These are phyloP conservation scores for Neostapfia colusana DNA, from an alignment of 176 grass and related monocot genomes.

Conservation along the genomic window DNA sequence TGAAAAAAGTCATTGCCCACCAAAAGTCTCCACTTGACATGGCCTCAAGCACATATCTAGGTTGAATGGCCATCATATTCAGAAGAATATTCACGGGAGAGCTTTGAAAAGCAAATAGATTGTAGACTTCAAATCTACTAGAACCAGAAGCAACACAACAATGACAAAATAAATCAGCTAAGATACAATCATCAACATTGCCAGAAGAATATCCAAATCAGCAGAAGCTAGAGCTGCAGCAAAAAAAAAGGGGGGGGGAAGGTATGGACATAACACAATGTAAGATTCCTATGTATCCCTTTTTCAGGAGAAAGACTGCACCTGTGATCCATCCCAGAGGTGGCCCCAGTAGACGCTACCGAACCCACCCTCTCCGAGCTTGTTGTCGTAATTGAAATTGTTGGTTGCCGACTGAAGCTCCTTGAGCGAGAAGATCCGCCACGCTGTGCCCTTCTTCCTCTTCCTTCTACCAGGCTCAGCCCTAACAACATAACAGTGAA, in stretches of 20 bases:
- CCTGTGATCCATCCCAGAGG: conserved; percentile 94
- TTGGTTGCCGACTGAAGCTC: conserved; percentile 83
- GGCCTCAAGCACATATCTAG: conserved; percentile 10
- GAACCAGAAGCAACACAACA: neutral
- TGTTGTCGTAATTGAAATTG: conserved; percentile 97
- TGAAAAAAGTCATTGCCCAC: neutral
- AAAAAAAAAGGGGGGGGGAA: neutral
- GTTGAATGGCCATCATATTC: conserved; percentile 13
- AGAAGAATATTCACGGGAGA: conserved; percentile 7
- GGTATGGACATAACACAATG: neutral
- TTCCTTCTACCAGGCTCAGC: conserved; percentile 57
- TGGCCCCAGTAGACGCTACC: conserved; percentile 97
- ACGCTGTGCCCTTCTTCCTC: conserved; percentile 61
- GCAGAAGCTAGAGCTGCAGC: conserved; percentile 1
- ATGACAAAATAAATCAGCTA: conserved; percentile 11
- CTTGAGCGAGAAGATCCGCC: conserved; percentile 82
- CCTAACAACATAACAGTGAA: conserved; percentile 41
- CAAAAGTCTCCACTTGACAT: conserved; percentile 19
- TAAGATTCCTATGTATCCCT: neutral
- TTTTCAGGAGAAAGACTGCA: conserved; percentile 37
- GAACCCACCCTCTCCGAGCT: conserved; percentile 88
- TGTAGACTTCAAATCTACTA: conserved; percentile 5
- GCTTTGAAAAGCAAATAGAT: conserved; percentile 25
- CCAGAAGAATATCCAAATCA: neutral
- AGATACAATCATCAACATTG: conserved; percentile 30